Conservation (phyloP, 2,329 filamentous ascomycete species). For the Sclerotiophoma versabilis region DNA sequence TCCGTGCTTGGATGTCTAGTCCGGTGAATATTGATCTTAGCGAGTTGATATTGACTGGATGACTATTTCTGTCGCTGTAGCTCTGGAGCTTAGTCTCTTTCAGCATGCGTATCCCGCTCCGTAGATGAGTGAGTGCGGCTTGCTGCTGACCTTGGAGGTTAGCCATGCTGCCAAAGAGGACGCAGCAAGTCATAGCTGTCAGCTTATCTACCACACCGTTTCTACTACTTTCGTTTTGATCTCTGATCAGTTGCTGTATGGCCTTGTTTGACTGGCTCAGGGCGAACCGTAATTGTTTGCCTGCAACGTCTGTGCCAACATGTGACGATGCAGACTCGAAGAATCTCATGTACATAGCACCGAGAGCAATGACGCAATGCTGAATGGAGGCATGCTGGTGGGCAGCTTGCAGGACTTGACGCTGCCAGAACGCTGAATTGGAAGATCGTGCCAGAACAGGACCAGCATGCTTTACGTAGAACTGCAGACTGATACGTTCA, state of each 20-base stretch:
- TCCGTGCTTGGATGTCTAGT: constrained; percentile 41
- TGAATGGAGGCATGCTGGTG: constrained; percentile 40
- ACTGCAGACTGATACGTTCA: constrained; percentile 41
- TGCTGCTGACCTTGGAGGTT: constrained; percentile 43
- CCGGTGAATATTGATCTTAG: constrained; percentile 40
- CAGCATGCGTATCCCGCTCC: constrained; percentile 41
- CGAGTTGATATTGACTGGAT: constrained; percentile 37
- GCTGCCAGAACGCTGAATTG: constrained; percentile 42
- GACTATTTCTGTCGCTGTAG: constrained; percentile 5
- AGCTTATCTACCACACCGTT: constrained; percentile 29
- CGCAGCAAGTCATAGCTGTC: constrained; percentile 40
- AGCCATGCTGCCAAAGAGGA: constrained; percentile 42
- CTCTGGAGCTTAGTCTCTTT: constrained; percentile 35
- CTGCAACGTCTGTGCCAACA: constrained; percentile 30
- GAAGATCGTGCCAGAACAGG: constrained; percentile 38
- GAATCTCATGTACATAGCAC: constrained; percentile 44
- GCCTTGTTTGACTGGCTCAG: constrained; percentile 41
- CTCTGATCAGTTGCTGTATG: constrained; percentile 31
- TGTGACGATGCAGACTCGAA: constrained; percentile 28
- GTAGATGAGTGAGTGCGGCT: constrained; percentile 38
- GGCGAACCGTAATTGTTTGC: constrained; percentile 40
- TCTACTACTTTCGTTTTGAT: constrained; percentile 5
- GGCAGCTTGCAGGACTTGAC: constrained; percentile 42
- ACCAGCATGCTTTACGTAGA: constrained; percentile 37
- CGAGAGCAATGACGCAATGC: constrained; percentile 41